Base-by-base conservation (phyloP, 1,139 yeast genomes). In the Saccharomyces hybrid region DNA sequence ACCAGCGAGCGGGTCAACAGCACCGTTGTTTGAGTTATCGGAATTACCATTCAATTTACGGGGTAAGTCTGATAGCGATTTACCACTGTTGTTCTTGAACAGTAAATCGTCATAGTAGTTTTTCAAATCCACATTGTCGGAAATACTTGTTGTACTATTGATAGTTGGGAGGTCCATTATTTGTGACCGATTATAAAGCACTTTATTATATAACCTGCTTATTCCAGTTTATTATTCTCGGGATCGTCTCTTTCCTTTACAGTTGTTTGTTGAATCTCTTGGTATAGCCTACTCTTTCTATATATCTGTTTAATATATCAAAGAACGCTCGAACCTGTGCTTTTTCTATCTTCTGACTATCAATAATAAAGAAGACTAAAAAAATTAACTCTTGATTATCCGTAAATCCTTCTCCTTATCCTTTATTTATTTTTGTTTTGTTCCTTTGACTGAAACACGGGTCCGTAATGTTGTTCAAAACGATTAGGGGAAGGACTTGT, bases 91-190 rank as follows among this genome's bases (percentile, higher is more conserved):
- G 52, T 67, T 67, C 47, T 64, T 66, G 52, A 67, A 68, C 46
- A 68, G 57, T 48, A 68, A 51, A 13, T 67, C 67, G 48, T 68
- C 71, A 54, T 68, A 68, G 50, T 68, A 67, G 52, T 67, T 66
- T 53, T 63, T 62, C 52, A 68, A 56, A 48, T 63, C 69, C 38
- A 65, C 62, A 52, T 68, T 68, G 53, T 68, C 71, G 13, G 71
- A 68, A 30, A 68, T 59, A 53, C 69, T 64, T 8, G 71, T 67
- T 4, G 68, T 63, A 54, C 71, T 67, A 53, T 62, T 68, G 13
- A 68, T 63, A 30, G 69, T 65, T n/a, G 70, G 71, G 38, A 67
- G 55, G 50, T 66, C 70, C 31, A 51, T 51, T 20, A 20, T 46
- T 46, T 3, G 58, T 50, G 16, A 58, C 53, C 58, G 52, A 26